Percentiles rank a stretch among this genome's conserved stretches.
phyloP scores from a whole-genome alignment of 2,329 filamentous ascomycete genomes.

The Spiromastix sp. region DNA sequence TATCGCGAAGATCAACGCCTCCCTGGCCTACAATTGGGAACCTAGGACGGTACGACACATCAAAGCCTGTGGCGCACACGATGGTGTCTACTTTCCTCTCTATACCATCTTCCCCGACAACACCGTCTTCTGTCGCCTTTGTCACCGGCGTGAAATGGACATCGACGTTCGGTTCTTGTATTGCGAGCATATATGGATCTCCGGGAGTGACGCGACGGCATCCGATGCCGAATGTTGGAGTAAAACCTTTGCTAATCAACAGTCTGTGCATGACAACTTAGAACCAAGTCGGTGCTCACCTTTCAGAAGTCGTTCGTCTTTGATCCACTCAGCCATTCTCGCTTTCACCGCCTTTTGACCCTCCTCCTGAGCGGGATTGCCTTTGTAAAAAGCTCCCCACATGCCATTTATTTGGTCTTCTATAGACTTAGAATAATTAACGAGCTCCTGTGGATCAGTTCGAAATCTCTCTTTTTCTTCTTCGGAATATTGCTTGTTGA shows the following conservation, averaged over 20 bases:
- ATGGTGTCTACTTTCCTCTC: constrained; percentile 18
- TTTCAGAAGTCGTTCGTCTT: constrained; percentile 39
- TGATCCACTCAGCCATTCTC: constrained; percentile 42
- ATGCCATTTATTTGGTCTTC: constrained; percentile 39
- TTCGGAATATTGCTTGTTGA: constrained; percentile 27
- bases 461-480: constrained; percentile 9
- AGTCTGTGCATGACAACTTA: constrained; percentile 17
- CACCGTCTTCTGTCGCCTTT: constrained; percentile 21
- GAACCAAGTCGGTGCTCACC: constrained; percentile 19
- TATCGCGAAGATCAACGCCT: constrained; percentile 17
- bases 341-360: constrained; percentile 28
- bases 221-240: constrained; percentile 23
- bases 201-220: constrained; percentile 42
- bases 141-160: constrained; percentile 23
- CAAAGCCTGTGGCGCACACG: constrained; percentile 25
- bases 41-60: constrained; percentile 19
- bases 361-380: constrained; percentile 29
- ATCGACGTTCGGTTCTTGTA: constrained; percentile 29
- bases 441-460: constrained; percentile 16
- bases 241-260: constrained; percentile 7
- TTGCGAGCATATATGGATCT: constrained; percentile 41
- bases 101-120: constrained; percentile 13
- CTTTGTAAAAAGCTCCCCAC: constrained; percentile 38
- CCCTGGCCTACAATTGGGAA: constrained; percentile 17
- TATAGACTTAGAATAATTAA: constrained; percentile 36